Conservation (phyloP, 805 yeast genomes). For the Monosporozyma servazzii region DNA sequence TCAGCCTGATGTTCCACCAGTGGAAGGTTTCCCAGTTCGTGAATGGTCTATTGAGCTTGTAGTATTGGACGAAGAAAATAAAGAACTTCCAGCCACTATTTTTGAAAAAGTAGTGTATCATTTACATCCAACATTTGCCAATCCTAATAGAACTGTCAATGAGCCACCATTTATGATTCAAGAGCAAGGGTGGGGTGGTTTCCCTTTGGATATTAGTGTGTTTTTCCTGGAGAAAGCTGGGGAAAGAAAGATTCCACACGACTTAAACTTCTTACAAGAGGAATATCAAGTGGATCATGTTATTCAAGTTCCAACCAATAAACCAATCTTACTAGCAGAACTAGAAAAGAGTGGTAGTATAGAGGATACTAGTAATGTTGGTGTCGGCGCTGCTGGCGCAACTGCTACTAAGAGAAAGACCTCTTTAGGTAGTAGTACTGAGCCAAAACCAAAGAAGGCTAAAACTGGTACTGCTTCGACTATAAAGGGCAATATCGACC, state of each 20-base stretch:
- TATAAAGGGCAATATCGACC: constrained; percentile 67
- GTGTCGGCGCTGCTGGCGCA: constrained; percentile 12
- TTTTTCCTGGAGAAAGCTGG: constrained; percentile 84
- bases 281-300: constrained; percentile 72
- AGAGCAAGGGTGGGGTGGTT: constrained; percentile 98
- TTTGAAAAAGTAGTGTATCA: constrained; percentile 91
- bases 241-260: constrained; percentile 79
- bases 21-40: constrained; percentile 88
- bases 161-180: constrained; percentile 79
- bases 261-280: constrained; percentile 75
- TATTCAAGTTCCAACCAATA: constrained; percentile 65
- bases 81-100: constrained; percentile 78
- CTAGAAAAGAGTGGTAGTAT: constrained; percentile 78
- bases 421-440: constrained; percentile 16
- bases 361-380: constrained; percentile 36
- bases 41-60: constrained; percentile 79
- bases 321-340: constrained; percentile 61
- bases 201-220: constrained; percentile 74
- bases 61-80: constrained; percentile 70
- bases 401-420: constrained; percentile 18
- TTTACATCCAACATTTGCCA: constrained; percentile 88
- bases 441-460: constrained; percentile 41
- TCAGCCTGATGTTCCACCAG: constrained; percentile 72
- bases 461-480: constrained; percentile 37
- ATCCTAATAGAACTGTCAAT: constrained; percentile 75